A percentile compares a stretch with the other conserved stretches of the same genome.
Evolutionary conservation across 192 early-diverging fungal species (phyloP).

Genomic region (Coemansia sp.): DNA sequence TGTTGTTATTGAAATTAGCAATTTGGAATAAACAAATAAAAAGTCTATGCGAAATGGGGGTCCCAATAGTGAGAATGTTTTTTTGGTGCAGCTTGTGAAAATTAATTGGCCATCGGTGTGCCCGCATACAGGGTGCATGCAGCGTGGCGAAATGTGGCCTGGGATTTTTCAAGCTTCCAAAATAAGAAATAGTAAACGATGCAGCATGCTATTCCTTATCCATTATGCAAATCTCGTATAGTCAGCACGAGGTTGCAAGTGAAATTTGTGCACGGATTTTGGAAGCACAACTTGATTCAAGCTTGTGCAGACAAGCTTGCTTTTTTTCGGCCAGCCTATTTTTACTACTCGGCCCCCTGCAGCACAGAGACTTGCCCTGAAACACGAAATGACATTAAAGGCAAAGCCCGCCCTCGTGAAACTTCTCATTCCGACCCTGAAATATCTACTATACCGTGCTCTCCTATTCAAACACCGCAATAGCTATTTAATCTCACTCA

Average conservation of each 20-base stretch:
- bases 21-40: background rate
- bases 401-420: no score
- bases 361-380: no score
- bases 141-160: background rate
- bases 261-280: no score
- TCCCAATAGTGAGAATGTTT: background rate
- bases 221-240: background rate
- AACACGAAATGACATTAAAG: no score
- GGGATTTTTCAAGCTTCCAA: background rate
- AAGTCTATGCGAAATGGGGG: background rate
- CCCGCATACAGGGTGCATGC: background rate
- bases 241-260: no score
- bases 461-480: background rate
- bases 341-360: no score
- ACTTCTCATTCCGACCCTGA: background rate
- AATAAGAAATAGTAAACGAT: background rate
- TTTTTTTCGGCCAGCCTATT: no score
- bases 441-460: background rate
- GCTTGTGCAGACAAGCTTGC: no score
- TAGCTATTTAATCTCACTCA: slow-evolving; percentile 12
- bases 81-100: background rate
- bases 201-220: background rate
- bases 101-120: background rate
- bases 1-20: background rate
- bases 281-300: no score